phyloP scores from a whole-genome alignment of 1,139 yeast species.

The Debaryomyces robertsiae region DNA sequence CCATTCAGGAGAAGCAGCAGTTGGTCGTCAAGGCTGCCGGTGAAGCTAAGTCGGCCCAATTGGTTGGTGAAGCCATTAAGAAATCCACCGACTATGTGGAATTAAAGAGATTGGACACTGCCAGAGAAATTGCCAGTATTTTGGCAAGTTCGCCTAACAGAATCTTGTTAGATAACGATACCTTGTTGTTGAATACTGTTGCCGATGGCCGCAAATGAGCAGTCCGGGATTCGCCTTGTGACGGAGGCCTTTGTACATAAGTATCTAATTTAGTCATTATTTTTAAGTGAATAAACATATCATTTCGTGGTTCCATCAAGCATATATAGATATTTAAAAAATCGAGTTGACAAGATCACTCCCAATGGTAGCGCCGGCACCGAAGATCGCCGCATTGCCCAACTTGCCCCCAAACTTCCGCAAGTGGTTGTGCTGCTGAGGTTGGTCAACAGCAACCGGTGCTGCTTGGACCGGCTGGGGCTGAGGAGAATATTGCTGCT shows the following conservation, averaged over 20 bases:
- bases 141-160: conserved; percentile 87
- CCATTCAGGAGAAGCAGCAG: conserved; percentile 96
- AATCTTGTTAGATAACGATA: conserved; percentile 88
- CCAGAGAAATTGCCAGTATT: conserved; percentile 89
- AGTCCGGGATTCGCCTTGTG: not conserved
- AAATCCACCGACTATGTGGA: conserved; percentile 95
- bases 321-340: conserved; percentile 43
- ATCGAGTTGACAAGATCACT: conserved; percentile 84
- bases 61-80: conserved; percentile 98
- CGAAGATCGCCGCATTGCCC: conserved; percentile 92
- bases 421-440: conserved; percentile 38
- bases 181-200: conserved; percentile 85
- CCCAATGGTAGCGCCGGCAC: conserved; percentile 97
- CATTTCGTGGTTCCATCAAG: not conserved
- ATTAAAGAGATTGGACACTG: conserved; percentile 94
- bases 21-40: conserved; percentile 96
- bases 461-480: conserved; percentile 23
- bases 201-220: conserved; percentile 54
- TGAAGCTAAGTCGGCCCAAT: conserved; percentile 97
- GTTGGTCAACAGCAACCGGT: conserved; percentile 25
- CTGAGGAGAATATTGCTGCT: conserved; percentile 31
- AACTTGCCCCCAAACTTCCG: conserved; percentile 79
- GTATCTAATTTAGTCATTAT: conserved; percentile 4
- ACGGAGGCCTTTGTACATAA: conserved; percentile 13
- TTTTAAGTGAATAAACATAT: conserved; percentile 1